A percentile compares a stretch with the other conserved stretches of the same genome.
Conservation (phyloP, 805 yeast genomes). For the Saccharomycopsis lassenensis region DNA sequence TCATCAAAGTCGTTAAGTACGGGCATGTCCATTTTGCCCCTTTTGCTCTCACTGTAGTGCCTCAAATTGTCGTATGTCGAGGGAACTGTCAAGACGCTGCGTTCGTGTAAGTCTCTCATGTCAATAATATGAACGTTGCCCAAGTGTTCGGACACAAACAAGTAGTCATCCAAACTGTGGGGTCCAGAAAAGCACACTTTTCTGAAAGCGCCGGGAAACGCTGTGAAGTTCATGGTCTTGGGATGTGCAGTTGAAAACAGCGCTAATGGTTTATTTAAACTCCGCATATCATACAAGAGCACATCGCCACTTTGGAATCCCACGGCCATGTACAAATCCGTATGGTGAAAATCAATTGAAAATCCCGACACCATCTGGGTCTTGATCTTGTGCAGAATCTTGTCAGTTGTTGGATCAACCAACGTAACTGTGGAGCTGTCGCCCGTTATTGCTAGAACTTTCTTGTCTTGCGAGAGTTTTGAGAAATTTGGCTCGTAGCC, state of each 20-base stretch:
- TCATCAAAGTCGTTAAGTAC: constrained; percentile 22
- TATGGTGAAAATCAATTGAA: constrained; percentile 68
- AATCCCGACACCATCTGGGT: constrained; percentile 37
- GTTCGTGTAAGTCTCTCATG: constrained; percentile 59
- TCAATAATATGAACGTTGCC: constrained; percentile 83
- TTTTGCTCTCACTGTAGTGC: neutral
- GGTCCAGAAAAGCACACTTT: constrained; percentile 39
- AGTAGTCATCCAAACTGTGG: constrained; percentile 56
- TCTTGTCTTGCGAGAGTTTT: constrained; percentile 50
- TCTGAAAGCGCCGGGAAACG: constrained; percentile 32
- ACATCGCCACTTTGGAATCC: constrained; percentile 83
- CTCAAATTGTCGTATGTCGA: constrained; percentile 20
- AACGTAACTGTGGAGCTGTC: constrained; percentile 62
- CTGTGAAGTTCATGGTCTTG: constrained; percentile 32
- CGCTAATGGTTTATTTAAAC: constrained; percentile 39
- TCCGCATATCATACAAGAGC: constrained; percentile 65
- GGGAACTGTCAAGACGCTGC: constrained; percentile 67
- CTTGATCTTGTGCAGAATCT: constrained; percentile 5
- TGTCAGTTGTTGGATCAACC: constrained; percentile 32
- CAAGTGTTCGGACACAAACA: constrained; percentile 72
- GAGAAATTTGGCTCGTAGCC: constrained; percentile 70
- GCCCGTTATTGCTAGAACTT: constrained; percentile 58
- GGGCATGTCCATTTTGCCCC: neutral
- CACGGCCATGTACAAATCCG: constrained; percentile 63
- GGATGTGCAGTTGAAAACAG: constrained; percentile 29